Percentiles rank a stretch among this genome's conserved stretches.
Evolutionary conservation across 768 basidiomycete genomes (phyloP).

Genomic region (Termitomyces bulborhizus): DNA sequence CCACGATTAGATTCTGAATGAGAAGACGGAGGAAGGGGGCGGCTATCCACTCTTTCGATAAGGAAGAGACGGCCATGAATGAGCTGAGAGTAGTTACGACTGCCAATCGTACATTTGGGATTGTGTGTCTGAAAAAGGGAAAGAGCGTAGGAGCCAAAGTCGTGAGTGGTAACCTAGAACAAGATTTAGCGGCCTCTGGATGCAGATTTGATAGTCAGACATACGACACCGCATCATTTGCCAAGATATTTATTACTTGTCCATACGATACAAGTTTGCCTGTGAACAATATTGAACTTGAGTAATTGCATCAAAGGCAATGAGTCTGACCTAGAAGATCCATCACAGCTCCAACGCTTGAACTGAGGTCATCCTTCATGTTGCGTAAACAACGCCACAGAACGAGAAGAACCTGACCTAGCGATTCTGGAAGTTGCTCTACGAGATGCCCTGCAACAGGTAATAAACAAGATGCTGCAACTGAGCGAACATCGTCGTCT

Average conservation of each 20-base stretch:
- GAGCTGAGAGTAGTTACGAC: conserved; percentile 86
- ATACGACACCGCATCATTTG: conserved; percentile 63
- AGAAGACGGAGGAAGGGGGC: conserved; percentile 74
- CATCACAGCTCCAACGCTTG: conserved; percentile 96
- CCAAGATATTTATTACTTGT: conserved; percentile 72
- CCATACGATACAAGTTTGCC: conserved; percentile 80
- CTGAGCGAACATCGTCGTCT: conserved; percentile 95
- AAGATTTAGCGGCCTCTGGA: neutral
- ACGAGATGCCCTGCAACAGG: conserved; percentile 86
- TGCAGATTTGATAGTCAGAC: conserved; percentile 16
- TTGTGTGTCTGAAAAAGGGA: conserved; percentile 97
- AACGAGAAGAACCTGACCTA: conserved; percentile 72
- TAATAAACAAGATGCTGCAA: conserved; percentile 86
- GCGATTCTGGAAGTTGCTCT: conserved; percentile 60
- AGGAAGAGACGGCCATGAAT: conserved; percentile 73
- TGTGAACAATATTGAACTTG: conserved; percentile 21
- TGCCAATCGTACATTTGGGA: conserved; percentile 85
- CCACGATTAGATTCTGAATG: conserved; percentile 90
- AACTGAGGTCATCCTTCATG: conserved; percentile 95
- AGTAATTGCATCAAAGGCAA: neutral
- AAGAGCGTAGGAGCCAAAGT: conserved; percentile 82
- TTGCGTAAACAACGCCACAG: conserved; percentile 87
- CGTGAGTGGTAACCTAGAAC: conserved; percentile 69
- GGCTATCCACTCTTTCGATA: conserved; percentile 78
- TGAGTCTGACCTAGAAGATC: conserved; percentile 73